These are phyloP conservation scores for Sporothrix globosa DNA, from an alignment of 2,329 filamentous ascomycete genomes.

Conservation along the genomic window DNA sequence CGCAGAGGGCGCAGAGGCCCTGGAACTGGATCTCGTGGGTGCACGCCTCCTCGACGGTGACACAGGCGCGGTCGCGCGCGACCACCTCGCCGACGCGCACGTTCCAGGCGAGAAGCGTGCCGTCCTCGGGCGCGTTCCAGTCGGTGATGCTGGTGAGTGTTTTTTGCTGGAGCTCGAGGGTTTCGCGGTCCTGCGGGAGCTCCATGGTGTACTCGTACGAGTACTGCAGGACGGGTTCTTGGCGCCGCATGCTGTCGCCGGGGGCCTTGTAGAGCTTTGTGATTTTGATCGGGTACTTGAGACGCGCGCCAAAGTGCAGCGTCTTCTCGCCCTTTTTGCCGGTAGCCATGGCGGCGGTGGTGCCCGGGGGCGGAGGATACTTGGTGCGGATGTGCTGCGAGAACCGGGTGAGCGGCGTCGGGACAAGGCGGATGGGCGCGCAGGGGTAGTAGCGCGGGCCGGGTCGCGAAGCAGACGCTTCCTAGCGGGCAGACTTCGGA, in stretches of 20 bases:
- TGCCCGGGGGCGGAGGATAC: conserved; percentile 28
- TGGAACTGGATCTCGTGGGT: conserved; percentile 88
- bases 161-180: conserved; percentile 64
- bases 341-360: conserved; percentile 29
- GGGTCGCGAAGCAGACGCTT: conserved; percentile 18
- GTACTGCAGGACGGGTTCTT: conserved; percentile 83
- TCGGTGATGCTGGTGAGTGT: conserved; percentile 71
- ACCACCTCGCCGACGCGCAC: conserved; percentile 70
- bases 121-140: conserved; percentile 84
- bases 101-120: conserved; percentile 75
- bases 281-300: conserved; percentile 93
- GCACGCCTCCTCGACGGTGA: conserved; percentile 88
- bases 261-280: conserved; percentile 77
- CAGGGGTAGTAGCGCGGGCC: conserved; percentile 32
- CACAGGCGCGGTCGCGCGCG: conserved; percentile 58
- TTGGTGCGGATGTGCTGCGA: conserved; percentile 34
- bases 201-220: conserved; percentile 79
- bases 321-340: conserved; percentile 38
- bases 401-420: conserved; percentile 32
- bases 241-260: conserved; percentile 74
- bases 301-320: conserved; percentile 60
- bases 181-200: conserved; percentile 65
- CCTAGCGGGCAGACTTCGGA: conserved; percentile 21
- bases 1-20: conserved; percentile 88
- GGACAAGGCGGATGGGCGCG: conserved; percentile 26